phyloP scores from a whole-genome alignment of 2,329 filamentous ascomycete genomes.

The Xylaria multiplex region DNA sequence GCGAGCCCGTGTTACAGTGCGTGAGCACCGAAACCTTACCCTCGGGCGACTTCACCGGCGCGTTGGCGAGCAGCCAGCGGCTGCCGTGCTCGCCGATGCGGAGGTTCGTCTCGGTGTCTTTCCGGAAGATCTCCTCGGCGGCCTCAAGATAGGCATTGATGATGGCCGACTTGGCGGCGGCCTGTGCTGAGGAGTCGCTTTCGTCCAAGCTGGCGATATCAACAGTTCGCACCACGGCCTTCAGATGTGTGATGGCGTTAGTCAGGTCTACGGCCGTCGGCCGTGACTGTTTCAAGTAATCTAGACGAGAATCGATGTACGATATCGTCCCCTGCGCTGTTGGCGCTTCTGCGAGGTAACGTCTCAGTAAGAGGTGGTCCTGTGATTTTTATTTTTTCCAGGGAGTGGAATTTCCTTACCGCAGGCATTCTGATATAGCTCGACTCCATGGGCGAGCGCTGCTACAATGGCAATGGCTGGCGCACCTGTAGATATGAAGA shows the following conservation, averaged over 20 bases:
- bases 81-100: conserved; percentile 86
- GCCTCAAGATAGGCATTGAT: conserved; percentile 77
- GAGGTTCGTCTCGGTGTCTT: conserved; percentile 88
- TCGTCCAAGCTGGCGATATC: conserved; percentile 52
- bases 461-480: conserved; percentile 99
- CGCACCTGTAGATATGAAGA: conserved; percentile 63
- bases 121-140: conserved; percentile 85
- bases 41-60: conserved; percentile 57
- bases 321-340: conserved; percentile 68
- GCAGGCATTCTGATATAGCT: conserved; percentile 70
- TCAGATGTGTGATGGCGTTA: conserved; percentile 87
- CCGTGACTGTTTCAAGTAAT: conserved; percentile 87
- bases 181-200: conserved; percentile 36
- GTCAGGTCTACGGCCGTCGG: conserved; percentile 95
- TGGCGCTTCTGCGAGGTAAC: conserved; percentile 49
- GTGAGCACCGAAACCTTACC: conserved; percentile 82
- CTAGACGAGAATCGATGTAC: conserved; percentile 79
- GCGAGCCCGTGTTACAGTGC: conserved; percentile 97
- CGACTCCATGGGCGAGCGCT: conserved; percentile 85
- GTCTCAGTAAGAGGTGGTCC: conserved; percentile 4
- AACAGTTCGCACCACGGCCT: conserved; percentile 65
- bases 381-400: no score
- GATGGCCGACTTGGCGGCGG: conserved; percentile 63
- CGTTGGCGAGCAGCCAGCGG: conserved; percentile 78
- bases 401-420: conserved; percentile 48